Evolutionary conservation across 768 basidiomycete genomes (phyloP), one percentile per base, ranked within the genome.

Genomic region (Trametes maxima): DNA sequence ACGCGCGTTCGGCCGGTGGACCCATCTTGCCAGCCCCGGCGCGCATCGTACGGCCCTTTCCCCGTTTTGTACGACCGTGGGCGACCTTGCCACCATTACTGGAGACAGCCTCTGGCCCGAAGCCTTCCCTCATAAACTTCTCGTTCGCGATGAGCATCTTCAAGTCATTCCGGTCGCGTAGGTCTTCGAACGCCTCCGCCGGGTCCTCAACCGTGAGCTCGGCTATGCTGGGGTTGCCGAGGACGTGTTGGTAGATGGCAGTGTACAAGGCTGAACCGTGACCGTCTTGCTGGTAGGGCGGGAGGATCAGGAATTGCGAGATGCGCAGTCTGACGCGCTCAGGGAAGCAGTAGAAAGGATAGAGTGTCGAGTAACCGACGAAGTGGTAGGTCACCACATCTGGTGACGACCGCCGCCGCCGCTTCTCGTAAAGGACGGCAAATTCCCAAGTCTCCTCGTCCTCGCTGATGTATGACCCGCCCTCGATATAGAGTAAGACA

Each of bases 171-270:
- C 92, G 88, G 76, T 98, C 97, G 36, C 96, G 81, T 44, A 98
- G 81, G 73, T 98, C 97, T 73, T 98, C 96, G 70, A 99, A 98
- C 11, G 93, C 92, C 76, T 99, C 97, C 0, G 94, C 94, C 1
- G 97, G 97, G 72, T 99, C 97, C 76, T 99, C 97, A 21, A 99
- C 92, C 1, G 95, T 97, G 43, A 98, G 77, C 73, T 98, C 96
- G n/a, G 90, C 88, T 40, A 96, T 84, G 51, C 83, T 77, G 1
- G 87, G 79, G 49, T 82, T 83, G 14, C 82, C 76, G 44, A 90
- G 73, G 19, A 91, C 82, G 69, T 92, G 84, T 69, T 86, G 81
- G 76, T 95, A 96, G 54, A 94, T 88, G 0, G 94, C 86, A 46
- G 78, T 84, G 79, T 97, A 98, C 13, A 98, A 84, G 64, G 89